Evolutionary conservation across 1,139 yeast genomes (phyloP).

Genomic region (Martiniozyma asiatica): DNA sequence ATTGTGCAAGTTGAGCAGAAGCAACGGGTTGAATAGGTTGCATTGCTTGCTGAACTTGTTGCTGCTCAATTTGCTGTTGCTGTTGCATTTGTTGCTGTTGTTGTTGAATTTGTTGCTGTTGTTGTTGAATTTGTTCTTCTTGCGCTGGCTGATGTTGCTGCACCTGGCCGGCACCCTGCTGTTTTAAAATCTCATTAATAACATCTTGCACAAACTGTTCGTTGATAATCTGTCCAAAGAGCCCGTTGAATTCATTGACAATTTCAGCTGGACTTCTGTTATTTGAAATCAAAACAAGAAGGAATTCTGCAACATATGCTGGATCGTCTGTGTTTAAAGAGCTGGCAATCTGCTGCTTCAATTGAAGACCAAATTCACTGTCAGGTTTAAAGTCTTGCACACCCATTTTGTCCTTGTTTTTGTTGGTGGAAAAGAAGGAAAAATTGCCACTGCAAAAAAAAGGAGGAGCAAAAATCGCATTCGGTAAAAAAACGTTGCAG

Average conservation of each 20-base stretch:
- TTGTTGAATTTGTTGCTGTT: constrained; percentile 14
- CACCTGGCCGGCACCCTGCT: constrained; percentile 8
- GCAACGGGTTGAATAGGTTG: constrained; percentile 8
- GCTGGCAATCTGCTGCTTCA: constrained; percentile 17
- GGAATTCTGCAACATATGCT: constrained; percentile 69
- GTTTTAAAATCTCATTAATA: constrained; percentile 30
- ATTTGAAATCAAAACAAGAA: constrained; percentile 61
- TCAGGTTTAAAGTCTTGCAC: constrained; percentile 16
- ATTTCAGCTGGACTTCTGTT: constrained; percentile 57
- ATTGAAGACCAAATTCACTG: constrained; percentile 19
- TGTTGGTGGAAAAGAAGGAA: no score
- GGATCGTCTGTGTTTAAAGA: constrained; percentile 46
- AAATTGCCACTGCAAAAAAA: no score
- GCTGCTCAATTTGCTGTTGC: constrained; percentile 6
- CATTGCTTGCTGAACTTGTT: constrained; percentile 10
- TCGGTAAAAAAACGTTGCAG: no score
- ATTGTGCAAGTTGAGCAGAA: constrained; percentile 5
- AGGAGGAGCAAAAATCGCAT: no score
- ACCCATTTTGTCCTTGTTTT: constrained; percentile 8
- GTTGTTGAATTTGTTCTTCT: constrained; percentile 16
- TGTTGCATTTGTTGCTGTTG: no score
- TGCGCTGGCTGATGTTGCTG: constrained; percentile 15
- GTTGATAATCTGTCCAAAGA: constrained; percentile 55
- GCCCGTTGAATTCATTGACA: constrained; percentile 47
- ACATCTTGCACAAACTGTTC: constrained; percentile 37